Evolutionary conservation across 2,329 filamentous ascomycete genomes (phyloP), one percentile per base, ranked within the genome.

Genomic region (Apiospora arundinis): DNA sequence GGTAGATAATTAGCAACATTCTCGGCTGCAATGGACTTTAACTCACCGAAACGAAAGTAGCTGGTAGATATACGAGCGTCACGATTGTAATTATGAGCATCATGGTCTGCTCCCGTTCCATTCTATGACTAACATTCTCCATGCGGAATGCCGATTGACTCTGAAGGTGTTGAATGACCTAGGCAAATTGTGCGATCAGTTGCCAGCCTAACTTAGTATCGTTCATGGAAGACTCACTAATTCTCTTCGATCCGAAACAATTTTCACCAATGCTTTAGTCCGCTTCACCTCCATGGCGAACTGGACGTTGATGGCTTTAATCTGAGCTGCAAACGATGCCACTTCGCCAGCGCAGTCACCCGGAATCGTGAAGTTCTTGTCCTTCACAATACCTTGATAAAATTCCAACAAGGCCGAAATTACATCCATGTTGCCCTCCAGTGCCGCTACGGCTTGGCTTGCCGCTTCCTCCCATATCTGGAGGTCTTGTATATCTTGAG

Each of bases 371-470:
- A 81, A 82, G 37, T 76, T 65, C 12, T 74, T 70, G 56, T 79
- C 74, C 0, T 70, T 66, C 4, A 67, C 63, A 11, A 81, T 67
- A 5, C 72, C 42, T 12, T 68, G 60, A 70, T 82, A 83, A 46
- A 80, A 82, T 1, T 71, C 72, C 21, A 71, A 49, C 14, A 83
- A 72, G 0, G 76, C 77, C 7, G 70, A 72, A 9, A 85, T 75
- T 4, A 85, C 77, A 44, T 83, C 78, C 2, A 78, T 72, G 70
- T 86, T 85, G 0, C 80, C 75, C 28, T 83, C 77, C 2, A 85
- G 71, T 1, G 81, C 74, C 75, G 82, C 81, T 25, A 81, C 76
- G 0, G 77, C 79, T 45, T 82, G 78, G 45, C 78, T 81, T 1
- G 77, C 76, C 67, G 79, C 78, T 25, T 86, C 84, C 72, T 83